Evolutionary conservation across 2,329 filamentous ascomycete species (phyloP).

Genomic region (Penicillium sp.): DNA sequence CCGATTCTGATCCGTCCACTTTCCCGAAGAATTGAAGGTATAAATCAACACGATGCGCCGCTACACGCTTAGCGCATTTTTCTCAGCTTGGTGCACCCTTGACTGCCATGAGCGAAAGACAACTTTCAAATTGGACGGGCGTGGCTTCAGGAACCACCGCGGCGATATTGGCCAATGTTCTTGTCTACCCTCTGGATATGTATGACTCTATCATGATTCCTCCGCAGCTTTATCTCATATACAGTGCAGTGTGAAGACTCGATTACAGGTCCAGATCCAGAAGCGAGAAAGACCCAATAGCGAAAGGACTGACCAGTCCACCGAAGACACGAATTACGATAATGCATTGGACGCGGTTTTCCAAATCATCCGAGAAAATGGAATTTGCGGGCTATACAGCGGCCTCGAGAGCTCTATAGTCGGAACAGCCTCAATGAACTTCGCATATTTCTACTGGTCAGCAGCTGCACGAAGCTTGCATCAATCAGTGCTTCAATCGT

Average conservation of each 20-base stretch:
- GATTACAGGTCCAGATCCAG: slow-evolving; percentile 10
- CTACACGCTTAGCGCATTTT: background rate
- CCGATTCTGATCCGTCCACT: background rate
- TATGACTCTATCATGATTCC: background rate
- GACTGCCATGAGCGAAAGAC: background rate
- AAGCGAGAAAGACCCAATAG: background rate
- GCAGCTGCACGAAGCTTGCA: slow-evolving; percentile 1
- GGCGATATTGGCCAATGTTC: slow-evolving; percentile 8
- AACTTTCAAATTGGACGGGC: slow-evolving; percentile 3
- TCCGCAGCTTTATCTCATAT: background rate
- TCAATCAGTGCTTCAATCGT: background rate
- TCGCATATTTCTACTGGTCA: slow-evolving; percentile 15
- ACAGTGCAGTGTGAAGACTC: slow-evolving; percentile 6
- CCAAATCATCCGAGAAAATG: slow-evolving; percentile 2
- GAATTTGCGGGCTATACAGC: slow-evolving; percentile 3
- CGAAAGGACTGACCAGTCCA: background rate
- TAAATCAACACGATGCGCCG: background rate
- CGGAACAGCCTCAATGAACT: slow-evolving; percentile 13
- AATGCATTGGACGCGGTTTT: background rate
- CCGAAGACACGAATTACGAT: background rate
- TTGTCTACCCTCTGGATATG: slow-evolving; percentile 13
- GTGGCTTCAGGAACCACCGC: too few species aligned
- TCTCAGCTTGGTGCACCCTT: background rate
- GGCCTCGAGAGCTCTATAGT: slow-evolving; percentile 7
- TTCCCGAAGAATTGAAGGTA: background rate